phyloP scores from a whole-genome alignment of 2,329 filamentous ascomycete genomes.

The Magnaporthiopsis rhizophila region DNA sequence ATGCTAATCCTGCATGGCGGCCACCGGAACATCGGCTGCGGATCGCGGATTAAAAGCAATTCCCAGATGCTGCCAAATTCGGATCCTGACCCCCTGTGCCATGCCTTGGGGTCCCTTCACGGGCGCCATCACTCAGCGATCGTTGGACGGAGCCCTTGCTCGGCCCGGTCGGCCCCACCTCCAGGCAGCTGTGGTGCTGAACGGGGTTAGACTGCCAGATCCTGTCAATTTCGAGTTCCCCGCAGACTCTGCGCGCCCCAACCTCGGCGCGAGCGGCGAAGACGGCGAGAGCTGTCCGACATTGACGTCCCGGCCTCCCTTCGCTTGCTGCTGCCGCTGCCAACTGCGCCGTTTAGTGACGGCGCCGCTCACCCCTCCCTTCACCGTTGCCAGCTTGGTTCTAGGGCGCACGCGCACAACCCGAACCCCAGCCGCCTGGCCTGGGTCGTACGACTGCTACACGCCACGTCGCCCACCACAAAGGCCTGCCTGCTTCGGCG shows the following conservation, averaged over 20 bases:
- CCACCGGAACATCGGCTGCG: not conserved
- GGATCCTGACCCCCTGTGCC: not conserved
- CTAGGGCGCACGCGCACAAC: not conserved
- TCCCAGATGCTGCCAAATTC: not conserved
- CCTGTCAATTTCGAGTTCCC: not conserved
- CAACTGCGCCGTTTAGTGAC: not conserved
- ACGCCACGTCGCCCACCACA: too few species aligned
- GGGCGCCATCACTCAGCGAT: not conserved
- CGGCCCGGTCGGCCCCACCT: not conserved
- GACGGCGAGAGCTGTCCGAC: not conserved
- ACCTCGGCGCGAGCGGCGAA: not conserved
- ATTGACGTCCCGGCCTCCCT: not conserved
- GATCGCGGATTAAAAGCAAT: not conserved
- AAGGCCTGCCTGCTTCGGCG: too few species aligned
- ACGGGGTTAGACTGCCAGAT: not conserved
- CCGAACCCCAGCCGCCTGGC: too few species aligned
- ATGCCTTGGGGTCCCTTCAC: not conserved
- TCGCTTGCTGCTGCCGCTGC: too few species aligned
- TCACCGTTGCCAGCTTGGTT: not conserved
- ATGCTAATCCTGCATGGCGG: not conserved
- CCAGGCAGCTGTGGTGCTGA: not conserved
- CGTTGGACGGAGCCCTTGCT: not conserved
- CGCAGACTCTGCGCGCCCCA: not conserved
- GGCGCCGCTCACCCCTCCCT: not conserved
- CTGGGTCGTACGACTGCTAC: too few species aligned